phyloP scores from a whole-genome alignment of 768 basidiomycete species.

The Tricholoma sp. region DNA sequence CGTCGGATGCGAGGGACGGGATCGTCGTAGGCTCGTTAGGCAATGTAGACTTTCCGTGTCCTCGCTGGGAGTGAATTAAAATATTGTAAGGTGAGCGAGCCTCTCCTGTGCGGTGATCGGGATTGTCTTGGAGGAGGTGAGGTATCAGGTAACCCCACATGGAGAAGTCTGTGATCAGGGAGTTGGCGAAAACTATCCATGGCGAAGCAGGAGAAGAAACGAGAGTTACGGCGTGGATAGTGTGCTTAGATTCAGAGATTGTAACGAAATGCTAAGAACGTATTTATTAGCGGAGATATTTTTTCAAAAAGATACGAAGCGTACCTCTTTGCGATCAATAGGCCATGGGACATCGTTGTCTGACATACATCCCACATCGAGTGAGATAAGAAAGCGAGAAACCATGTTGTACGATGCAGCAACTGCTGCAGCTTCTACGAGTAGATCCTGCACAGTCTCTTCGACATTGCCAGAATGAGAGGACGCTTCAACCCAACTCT shows the following conservation, averaged over 20 bases:
- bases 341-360: constrained; percentile 47
- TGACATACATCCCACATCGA: constrained; percentile 53
- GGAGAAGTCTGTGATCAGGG: constrained; percentile 40
- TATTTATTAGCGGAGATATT: neutral
- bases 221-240: constrained; percentile 39
- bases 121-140: constrained; percentile 26
- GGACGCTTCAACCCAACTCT: constrained; percentile 15
- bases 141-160: constrained; percentile 47
- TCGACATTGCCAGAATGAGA: constrained; percentile 19
- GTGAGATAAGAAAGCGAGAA: constrained; percentile 56
- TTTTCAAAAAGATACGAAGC: neutral
- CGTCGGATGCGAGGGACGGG: constrained; percentile 40
- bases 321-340: constrained; percentile 39
- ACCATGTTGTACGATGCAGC: constrained; percentile 65
- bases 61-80: constrained; percentile 46
- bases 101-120: constrained; percentile 12
- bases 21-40: constrained; percentile 31
- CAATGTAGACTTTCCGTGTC: constrained; percentile 44
- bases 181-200: constrained; percentile 49
- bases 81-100: constrained; percentile 34
- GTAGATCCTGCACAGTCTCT: constrained; percentile 34
- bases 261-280: constrained; percentile 35
- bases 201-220: constrained; percentile 33
- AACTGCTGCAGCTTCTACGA: constrained; percentile 51
- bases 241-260: constrained; percentile 26